These are phyloP conservation scores for Perkinsus chesapeaki DNA, from an alignment of 169 alveolate genomes.

Conservation along the genomic window DNA sequence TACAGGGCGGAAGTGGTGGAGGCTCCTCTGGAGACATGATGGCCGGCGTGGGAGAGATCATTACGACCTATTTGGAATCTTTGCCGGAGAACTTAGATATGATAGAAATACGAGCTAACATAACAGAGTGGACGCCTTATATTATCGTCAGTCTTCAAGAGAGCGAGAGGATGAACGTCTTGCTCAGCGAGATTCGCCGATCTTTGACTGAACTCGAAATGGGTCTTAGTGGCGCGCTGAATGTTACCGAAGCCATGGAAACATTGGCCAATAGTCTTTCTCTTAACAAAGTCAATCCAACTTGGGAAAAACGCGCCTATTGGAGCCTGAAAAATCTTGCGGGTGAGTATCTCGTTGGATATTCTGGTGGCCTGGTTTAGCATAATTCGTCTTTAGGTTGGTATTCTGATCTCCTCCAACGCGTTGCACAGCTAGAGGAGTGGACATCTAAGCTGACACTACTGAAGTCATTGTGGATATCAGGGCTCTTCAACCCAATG, in stretches of 20 bases:
- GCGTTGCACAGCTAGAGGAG: constrained; percentile 66
- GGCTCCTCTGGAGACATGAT: constrained; percentile 55
- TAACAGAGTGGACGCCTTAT: constrained; percentile 64
- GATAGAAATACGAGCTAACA: constrained; percentile 51
- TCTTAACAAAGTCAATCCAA: constrained; percentile 67
- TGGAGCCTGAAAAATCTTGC: constrained; percentile 74
- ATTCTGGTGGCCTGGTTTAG: background rate
- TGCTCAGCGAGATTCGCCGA: constrained; percentile 68
- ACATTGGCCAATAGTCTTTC: constrained; percentile 52
- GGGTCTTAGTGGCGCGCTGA: constrained; percentile 68
- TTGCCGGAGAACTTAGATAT: constrained; percentile 66
- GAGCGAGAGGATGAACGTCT: constrained; percentile 84
- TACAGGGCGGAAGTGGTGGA: constrained; percentile 47
- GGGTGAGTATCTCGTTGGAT: constrained; percentile 60
- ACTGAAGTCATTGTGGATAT: constrained; percentile 65
- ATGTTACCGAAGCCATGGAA: constrained; percentile 90
- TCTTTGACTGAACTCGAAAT: constrained; percentile 74
- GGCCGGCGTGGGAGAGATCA: constrained; percentile 67
- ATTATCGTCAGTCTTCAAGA: constrained; percentile 85
- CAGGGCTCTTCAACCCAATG: constrained; percentile 91
- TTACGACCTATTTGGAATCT: constrained; percentile 56
- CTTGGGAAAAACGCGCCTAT: constrained; percentile 79
- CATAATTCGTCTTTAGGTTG: background rate
- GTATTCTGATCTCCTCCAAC: constrained; percentile 63
- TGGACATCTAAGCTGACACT: constrained; percentile 71